These are phyloP conservation scores for Rhizoctonia solani DNA, from an alignment of 1,284 basidiomycete genomes.

Conservation along the genomic window DNA sequence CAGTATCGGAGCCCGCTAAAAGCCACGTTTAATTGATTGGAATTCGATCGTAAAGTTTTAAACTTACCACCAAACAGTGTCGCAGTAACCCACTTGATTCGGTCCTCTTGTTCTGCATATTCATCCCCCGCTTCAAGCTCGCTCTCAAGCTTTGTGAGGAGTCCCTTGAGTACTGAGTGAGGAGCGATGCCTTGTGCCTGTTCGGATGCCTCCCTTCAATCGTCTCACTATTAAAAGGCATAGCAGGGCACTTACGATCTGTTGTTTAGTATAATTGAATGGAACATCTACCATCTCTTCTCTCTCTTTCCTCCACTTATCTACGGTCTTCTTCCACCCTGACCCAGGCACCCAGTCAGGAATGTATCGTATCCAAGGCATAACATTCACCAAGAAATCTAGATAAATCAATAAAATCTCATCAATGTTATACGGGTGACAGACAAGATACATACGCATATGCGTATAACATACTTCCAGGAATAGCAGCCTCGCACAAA, in stretches of 20 bases:
- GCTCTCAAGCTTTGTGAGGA: not conserved
- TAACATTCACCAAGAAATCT: constrained; percentile 23
- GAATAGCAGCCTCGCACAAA: not conserved
- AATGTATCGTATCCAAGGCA: constrained; percentile 30
- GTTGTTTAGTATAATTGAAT: constrained; percentile 14
- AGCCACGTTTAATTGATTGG: no score
- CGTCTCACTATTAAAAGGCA: not conserved
- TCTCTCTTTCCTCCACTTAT: constrained; percentile 14
- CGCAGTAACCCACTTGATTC: constrained; percentile 1
- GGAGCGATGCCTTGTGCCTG: not conserved
- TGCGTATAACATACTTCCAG: constrained; percentile 1
- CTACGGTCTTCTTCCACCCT: constrained; percentile 9
- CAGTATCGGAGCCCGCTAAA: constrained; percentile 24
- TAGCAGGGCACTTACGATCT: constrained; percentile 2
- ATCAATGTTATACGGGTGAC: no score
- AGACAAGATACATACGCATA: no score
- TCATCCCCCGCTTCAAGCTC: no score
- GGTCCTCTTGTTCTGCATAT: not conserved
- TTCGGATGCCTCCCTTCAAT: not conserved
- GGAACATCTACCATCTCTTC: constrained; percentile 22
- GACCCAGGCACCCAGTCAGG: constrained; percentile 34
- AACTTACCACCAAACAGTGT: not conserved
- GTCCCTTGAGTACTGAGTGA: not conserved
- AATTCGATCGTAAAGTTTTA: no score
- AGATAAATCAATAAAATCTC: not conserved